Base-by-base conservation (phyloP, 2,329 filamentous ascomycete genomes). In the Hypoxylon sp. region DNA sequence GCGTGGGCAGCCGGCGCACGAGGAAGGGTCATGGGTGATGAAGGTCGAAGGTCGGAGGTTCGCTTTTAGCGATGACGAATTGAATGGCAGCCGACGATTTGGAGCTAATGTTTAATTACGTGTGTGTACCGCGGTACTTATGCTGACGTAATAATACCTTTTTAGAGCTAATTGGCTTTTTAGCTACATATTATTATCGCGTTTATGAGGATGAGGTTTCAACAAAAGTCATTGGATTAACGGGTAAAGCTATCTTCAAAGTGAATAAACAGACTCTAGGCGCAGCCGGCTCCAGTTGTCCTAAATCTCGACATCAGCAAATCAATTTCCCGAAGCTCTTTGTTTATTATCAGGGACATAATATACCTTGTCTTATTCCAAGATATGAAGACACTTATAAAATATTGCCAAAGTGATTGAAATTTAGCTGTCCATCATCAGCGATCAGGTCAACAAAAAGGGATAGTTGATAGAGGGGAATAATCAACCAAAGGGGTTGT, bases 1-100 rank as follows among this genome's bases (percentile, higher is more conserved):
- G 71, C 75, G 71, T 72, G 70, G 73, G 74, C 74, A 75, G 75
- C 75, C 63, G 68, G 71, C 73, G 64, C 73, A 69, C 63, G 52
- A 62, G 56, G 69, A 65, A 68, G 61, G 65, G 13, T 73, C 69
- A 69, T 72, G 61, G 39, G 64, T 68, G 7, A 39, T 52, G 46
- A 52, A 66, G 54, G 42, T 60, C n/a, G 50, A 27, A 46, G 52
- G 24, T 57, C 44, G 29, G 19, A 42, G 46, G 44, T 37, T n/a
- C 39, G 57, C 29, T 19, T 58, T 65, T 57, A 24, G 50, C 55
- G 58, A 66, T 60, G 65, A 66, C 60, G 61, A 65, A 65, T 69
- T 62, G 27, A 48, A 44, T 10, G 39, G n/a, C 37, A 19, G n/a
- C n/a, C 24, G 35, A 10, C 29, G 21, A 39, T 51, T 51, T 17